Evolutionary conservation across 1,284 basidiomycete species (phyloP), one percentile per base, ranked within the genome.

Genomic region (Cutaneotrichosporon cutaneum): DNA sequence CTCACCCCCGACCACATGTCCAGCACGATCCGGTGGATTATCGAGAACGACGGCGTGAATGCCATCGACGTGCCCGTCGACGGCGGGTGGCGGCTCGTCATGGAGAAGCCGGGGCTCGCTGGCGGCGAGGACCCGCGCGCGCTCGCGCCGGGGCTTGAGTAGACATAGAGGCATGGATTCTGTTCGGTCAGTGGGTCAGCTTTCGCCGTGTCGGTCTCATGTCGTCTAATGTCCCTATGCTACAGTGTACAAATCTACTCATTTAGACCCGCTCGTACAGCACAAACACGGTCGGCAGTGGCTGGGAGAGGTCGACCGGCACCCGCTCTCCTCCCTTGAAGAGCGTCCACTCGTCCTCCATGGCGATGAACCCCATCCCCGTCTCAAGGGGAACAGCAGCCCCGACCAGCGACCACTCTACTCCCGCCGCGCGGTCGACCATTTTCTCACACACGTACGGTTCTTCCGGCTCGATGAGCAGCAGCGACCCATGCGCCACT

Each of bases 61-160:
- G 75, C 70, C 27, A 69, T 70, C 26, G 75, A 77, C 57, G 64
- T 77, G 4, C 68, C 69, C 4, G 69, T 77, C 32, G 76, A 77
- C 53, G 76, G 76, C 6, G 72, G 72, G 13, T 77, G 76, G 76
- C 65, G 67, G 30, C 59, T 77, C 45, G 71, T 74, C n/a, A 68
- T 69, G 33, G 59, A 65, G 53, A 72, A 72, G 62, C 50, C 68
- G 1, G 70, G 70, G 13, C 32, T 69, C 10, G 68, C 66, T 6
- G 71, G 68, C 6, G 70, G 71, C 13, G 57, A 65, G 45, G 73
- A 74, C 58, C 70, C 74, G 27, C 63, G 76, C 45, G 66, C 68
- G 22, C 60, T 72, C 18, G 70, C 71, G 3, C 75, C 75, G 6
- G 73, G 71, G 3, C 68, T 77, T 5, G 75, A 77, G 68, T 77